These are phyloP conservation scores for Seiridium unicorne DNA, from an alignment of 2,329 filamentous ascomycete species.

Conservation along the genomic window DNA sequence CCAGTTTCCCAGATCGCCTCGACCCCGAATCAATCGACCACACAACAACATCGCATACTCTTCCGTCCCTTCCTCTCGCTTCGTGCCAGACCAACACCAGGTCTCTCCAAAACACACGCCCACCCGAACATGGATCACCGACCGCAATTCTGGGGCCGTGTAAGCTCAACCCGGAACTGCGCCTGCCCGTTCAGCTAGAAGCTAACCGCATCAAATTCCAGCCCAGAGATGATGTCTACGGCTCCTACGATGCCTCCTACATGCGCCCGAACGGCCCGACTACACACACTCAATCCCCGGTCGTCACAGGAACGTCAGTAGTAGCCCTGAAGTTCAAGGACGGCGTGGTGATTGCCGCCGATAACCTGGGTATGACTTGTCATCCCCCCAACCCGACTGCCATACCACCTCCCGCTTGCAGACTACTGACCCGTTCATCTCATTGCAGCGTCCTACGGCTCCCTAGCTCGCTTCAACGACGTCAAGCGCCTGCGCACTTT, in stretches of 20 bases:
- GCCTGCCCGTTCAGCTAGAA: conserved; percentile 9
- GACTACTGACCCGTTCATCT: not conserved
- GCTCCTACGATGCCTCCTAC: conserved; percentile 85
- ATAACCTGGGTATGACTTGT: conserved; percentile 76
- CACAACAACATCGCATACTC: conserved; percentile 3
- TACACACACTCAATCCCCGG: conserved; percentile 86
- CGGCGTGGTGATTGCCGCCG: conserved; percentile 93
- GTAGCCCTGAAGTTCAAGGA: conserved; percentile 94
- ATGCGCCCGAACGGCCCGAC: conserved; percentile 70
- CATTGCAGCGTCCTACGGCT: conserved; percentile 85
- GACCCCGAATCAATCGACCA: conserved; percentile 10
- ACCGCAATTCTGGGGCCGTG: conserved; percentile 71
- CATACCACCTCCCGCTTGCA: not conserved
- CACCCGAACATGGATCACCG: conserved; percentile 61
- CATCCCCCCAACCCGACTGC: not conserved
- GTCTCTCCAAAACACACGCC: conserved; percentile 5
- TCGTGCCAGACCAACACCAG: not conserved
- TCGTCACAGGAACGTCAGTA: conserved; percentile 96
- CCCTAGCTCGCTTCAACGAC: conserved; percentile 92
- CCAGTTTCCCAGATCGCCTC: conserved; percentile 5
- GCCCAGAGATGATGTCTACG: conserved; percentile 97
- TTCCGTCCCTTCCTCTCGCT: not conserved
- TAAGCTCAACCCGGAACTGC: conserved; percentile 38
- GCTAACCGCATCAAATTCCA: conserved; percentile 37
- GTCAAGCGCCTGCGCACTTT: conserved; percentile 93